Base-by-base conservation (phyloP, 768 basidiomycete species). In the Russula emetica region DNA sequence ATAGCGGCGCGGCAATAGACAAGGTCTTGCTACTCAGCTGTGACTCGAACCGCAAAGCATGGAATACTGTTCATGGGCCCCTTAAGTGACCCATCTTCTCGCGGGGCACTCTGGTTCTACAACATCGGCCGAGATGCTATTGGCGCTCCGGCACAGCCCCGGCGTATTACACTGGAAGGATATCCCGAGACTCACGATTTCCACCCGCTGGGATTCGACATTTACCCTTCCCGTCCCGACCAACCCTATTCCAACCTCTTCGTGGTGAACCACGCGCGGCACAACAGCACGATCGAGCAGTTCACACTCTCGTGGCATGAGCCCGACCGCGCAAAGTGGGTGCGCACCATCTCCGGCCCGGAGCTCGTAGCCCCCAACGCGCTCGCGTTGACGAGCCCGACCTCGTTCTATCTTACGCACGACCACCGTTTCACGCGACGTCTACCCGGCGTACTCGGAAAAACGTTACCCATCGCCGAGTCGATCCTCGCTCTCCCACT, bases 1-100 rank as follows among this genome's bases (percentile, higher is more conserved):
- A 64, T 5, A 52, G 71, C 7, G 81, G 78, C 26, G 70, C 71
- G 6, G 70, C 80, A 32, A 66, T 73, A n/a, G 71, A 80, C 60
- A 81, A 82, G 58, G 74, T 77, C 30, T 72, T 88, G 8, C 70
- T 80, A 1, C 55, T 77, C 28, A 73, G 73, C 28, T 87, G 85
- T 66, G 85, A 87, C 69, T 76, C 82, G 2, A 76, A 73, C 56
- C 79, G 78, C 73, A 79, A 79, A 65, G 72, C 77, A 30, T 91
- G 89, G 89, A 91, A 91, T 70, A 89, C 88, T 8, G 88, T 83
- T 83, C 52, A 84, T 87, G 84, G 89, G 89, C 0, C 88, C 89
- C 7, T 70, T 91, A 55, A 72, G 66, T 0, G 74, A 88, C 68
- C 86, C 88, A 1, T 69, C 74, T 5, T 82, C 84, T 5, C 79